Evolutionary conservation across 2,329 filamentous ascomycete species (phyloP).

Genomic region (Aspergillus hortae): DNA sequence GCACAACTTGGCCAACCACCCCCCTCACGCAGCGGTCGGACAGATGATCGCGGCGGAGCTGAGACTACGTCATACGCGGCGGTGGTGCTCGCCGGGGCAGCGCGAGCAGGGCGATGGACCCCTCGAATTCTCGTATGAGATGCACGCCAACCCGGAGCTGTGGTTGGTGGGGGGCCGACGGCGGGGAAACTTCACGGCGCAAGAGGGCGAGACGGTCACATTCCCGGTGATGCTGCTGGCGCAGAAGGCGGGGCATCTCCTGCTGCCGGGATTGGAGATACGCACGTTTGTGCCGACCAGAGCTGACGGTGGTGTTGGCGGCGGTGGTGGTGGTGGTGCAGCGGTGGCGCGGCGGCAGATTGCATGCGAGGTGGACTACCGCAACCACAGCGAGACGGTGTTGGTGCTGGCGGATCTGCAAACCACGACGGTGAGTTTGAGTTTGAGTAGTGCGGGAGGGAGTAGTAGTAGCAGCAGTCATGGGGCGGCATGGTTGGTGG

Average conservation of each 20-base stretch:
- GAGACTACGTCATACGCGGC: slow-evolving; percentile 52
- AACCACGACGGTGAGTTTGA: slow-evolving; percentile 70
- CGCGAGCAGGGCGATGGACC: slow-evolving; percentile 41
- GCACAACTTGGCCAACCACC: slow-evolving; percentile 26
- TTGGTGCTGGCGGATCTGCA: slow-evolving; percentile 68
- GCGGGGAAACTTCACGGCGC: slow-evolving; percentile 66
- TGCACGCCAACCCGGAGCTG: slow-evolving; percentile 67
- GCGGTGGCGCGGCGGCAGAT: slow-evolving; percentile 34
- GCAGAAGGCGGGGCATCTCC: slow-evolving; percentile 70
- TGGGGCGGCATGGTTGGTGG: slow-evolving; percentile 61
- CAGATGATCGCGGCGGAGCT: slow-evolving; percentile 47
- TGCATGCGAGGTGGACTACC: slow-evolving; percentile 74
- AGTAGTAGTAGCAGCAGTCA: slow-evolving; percentile 40
- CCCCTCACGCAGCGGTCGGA: slow-evolving; percentile 41
- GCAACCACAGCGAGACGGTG: slow-evolving; percentile 73
- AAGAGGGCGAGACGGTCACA: slow-evolving; percentile 44
- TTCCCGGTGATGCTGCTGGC: slow-evolving; percentile 77
- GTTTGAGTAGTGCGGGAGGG: slow-evolving; percentile 56
- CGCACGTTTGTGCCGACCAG: slow-evolving; percentile 51
- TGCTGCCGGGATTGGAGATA: slow-evolving; percentile 76
- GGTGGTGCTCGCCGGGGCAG: slow-evolving; percentile 44
- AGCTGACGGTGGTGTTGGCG: slow-evolving; percentile 10
- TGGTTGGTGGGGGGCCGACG: slow-evolving; percentile 85
- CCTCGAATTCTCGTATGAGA: slow-evolving; percentile 78
- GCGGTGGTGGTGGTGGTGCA: slow-evolving; percentile 8